These are phyloP conservation scores for Talaromyces sp. DNA, from an alignment of 2,329 filamentous ascomycete genomes.

Conservation along the genomic window DNA sequence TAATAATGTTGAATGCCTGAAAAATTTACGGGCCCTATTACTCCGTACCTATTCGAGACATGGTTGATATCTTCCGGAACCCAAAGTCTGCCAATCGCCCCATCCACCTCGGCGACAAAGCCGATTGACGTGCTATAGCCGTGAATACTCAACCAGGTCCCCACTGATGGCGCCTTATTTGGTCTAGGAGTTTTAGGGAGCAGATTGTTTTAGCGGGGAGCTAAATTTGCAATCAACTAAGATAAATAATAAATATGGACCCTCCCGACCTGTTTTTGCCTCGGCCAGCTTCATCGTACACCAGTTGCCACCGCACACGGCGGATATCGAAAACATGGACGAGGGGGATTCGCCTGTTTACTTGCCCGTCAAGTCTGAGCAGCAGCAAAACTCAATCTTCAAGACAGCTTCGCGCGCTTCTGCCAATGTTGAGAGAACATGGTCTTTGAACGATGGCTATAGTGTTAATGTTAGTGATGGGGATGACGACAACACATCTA, in stretches of 20 bases:
- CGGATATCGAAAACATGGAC: neutral
- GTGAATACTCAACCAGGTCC: neutral
- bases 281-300: neutral
- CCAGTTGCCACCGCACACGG: neutral
- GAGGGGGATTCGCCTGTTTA: neutral
- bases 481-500: conserved; percentile 15
- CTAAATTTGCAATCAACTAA: neutral
- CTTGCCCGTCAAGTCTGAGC: neutral
- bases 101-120: neutral
- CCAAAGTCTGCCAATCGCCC: too few relatives aligned
- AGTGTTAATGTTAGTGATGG: conserved; percentile 22
- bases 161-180: neutral
- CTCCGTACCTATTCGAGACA: neutral
- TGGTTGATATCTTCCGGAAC: neutral
- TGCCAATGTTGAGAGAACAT: conserved; percentile 25
- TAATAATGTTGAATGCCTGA: too few relatives aligned
- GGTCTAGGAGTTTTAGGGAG: neutral
- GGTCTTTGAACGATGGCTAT: conserved; percentile 32
- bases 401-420: conserved; percentile 18
- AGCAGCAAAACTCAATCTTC: neutral
- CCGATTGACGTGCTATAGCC: neutral
- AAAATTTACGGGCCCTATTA: neutral
- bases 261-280: neutral
- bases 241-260: neutral
- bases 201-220: neutral